phyloP scores from a whole-genome alignment of 306 rosid genomes.

The Vachellia collinsii region DNA sequence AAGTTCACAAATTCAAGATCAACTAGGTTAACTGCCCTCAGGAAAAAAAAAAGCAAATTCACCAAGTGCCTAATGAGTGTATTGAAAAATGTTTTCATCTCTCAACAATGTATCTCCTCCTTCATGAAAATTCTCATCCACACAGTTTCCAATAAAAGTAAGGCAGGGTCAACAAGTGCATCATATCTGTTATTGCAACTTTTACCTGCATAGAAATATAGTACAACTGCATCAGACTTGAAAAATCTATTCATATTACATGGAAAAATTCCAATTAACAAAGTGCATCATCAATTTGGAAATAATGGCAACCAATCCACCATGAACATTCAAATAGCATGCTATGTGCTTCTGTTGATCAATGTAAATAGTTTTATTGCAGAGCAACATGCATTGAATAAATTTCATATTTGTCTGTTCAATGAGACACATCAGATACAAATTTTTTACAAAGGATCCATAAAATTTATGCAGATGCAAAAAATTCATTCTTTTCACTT shows the following conservation, averaged over 20 bases:
- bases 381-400: slow-evolving; percentile 9
- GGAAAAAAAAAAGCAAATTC: not conserved
- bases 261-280: slow-evolving; percentile 9
- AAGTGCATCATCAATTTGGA: slow-evolving; percentile 7
- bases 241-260: not conserved
- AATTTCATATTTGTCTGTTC: not conserved
- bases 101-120: not conserved
- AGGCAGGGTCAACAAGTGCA: not conserved
- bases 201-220: not conserved
- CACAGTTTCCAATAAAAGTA: slow-evolving; percentile 8
- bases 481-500: not conserved
- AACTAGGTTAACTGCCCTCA: slow-evolving; percentile 15
- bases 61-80: slow-evolving; percentile 1
- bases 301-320: not conserved
- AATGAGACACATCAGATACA: not conserved
- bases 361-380: slow-evolving; percentile 9
- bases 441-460: slow-evolving; percentile 2
- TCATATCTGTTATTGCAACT: slow-evolving; percentile 15
- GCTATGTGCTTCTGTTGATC: slow-evolving; percentile 19
- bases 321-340: slow-evolving; percentile 27
- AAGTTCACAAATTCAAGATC: slow-evolving; percentile 25
- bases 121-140: slow-evolving; percentile 22
- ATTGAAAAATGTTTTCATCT: slow-evolving; percentile 15
- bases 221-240: slow-evolving; percentile 20
- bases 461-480: slow-evolving; percentile 9